These are phyloP conservation scores for Parastagonospora avenae DNA, from an alignment of 2,329 filamentous ascomycete genomes.

Conservation along the genomic window DNA sequence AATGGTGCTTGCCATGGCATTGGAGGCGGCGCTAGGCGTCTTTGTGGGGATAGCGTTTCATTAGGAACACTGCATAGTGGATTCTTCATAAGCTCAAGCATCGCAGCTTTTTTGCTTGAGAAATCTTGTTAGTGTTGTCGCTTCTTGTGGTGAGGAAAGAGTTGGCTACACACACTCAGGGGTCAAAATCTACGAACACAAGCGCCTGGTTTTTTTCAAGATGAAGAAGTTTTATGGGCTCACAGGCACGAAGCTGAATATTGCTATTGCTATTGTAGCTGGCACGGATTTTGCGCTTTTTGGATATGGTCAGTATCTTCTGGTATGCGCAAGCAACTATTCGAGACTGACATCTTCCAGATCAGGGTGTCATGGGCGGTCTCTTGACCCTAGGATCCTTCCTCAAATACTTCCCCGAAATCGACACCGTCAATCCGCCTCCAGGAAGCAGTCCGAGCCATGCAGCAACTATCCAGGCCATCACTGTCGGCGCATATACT, in stretches of 20 bases:
- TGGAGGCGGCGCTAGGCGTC: slow-evolving; percentile 7
- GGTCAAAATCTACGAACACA: neutral
- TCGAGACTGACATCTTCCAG: slow-evolving; percentile 18
- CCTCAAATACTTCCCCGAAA: slow-evolving; percentile 50
- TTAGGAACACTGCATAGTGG: slow-evolving; percentile 1
- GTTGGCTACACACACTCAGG: neutral
- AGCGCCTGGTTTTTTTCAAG: slow-evolving; percentile 1
- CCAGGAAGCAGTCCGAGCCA: slow-evolving; percentile 37
- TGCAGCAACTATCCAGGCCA: slow-evolving; percentile 51
- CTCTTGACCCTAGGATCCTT: slow-evolving; percentile 73
- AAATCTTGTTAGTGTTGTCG: no score
- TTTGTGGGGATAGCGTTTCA: slow-evolving; percentile 5
- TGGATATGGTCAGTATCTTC: slow-evolving; percentile 64
- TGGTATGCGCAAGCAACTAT: neutral
- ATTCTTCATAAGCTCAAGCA: neutral
- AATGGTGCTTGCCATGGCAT: slow-evolving; percentile 14
- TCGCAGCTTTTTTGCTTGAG: neutral
- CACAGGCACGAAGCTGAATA: slow-evolving; percentile 66
- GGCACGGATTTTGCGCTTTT: slow-evolving; percentile 72
- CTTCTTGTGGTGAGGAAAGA: neutral
- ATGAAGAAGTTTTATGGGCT: slow-evolving; percentile 65
- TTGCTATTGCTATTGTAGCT: slow-evolving; percentile 72
- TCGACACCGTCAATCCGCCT: slow-evolving; percentile 47
- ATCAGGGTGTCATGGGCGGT: slow-evolving; percentile 61
- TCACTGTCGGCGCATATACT: slow-evolving; percentile 46